Base-by-base conservation (phyloP, 441 rosid species). In the Gossypium davidsonii region DNA sequence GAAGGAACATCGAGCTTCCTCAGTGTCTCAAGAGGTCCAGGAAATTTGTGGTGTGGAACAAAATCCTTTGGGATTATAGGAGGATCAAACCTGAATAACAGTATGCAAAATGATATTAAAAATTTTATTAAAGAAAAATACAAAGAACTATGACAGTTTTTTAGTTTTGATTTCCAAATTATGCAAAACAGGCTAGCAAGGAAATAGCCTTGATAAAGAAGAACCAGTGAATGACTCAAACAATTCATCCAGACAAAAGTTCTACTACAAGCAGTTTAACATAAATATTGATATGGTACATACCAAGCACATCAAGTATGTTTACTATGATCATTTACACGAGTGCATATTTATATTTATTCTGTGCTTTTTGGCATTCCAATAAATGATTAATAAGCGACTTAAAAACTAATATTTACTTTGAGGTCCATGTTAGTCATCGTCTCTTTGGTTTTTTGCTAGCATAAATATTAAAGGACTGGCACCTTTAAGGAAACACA, bases 51-150 rank as follows among this genome's bases (percentile, higher is more conserved):
- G 60, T 66, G 84, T 52, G 95, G 89, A 72, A 86, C 83, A 83
- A 83, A 95, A 84, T 92, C 91, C 78, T 85, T 91, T 6, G 96
- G 96, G 74, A 95, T 83, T 72, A 68, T 73, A 0, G 99, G 99
- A 73, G 94, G 92, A 75, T 83, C 88, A 87, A 90, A 91, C 82
- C 97, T 95, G 88, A 71, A 69, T 17, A 74, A 62, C 63, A 61
- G 48, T 58, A 77, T 58, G 15, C 52, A 58, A 61, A 75, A 28
- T 46, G 53, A 37, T 66, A 80, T 44, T 31, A 17, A 31, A 42
- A 77, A 60, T 52, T 25, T 70, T 5, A 56, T 61, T 37, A 8
- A 12, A 71, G 42, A 72, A 42, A 6, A 44, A n/a, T 6, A 37
- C 42, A 37, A 20, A 3, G 15, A 28, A 72, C 26, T 48, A 67